Conservation (phyloP, 2,329 filamentous ascomycete species). For the Escovopsis sp. region DNA sequence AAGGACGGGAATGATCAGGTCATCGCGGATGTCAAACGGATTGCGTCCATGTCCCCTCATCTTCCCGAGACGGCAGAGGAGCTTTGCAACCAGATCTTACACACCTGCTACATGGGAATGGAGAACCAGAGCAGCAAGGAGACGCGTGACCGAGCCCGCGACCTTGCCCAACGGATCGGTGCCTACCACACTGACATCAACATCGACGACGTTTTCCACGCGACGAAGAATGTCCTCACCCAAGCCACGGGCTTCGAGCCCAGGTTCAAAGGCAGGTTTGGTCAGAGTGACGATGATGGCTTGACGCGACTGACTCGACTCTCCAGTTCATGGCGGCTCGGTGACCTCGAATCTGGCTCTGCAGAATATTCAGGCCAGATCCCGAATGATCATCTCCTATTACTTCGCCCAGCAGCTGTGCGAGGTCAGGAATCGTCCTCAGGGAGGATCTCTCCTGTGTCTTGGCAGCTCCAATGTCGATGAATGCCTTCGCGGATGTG, state of each 20-base stretch:
- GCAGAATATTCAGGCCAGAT: slow-evolving; percentile 51
- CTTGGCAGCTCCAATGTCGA: slow-evolving; percentile 15
- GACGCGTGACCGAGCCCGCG: slow-evolving; percentile 49
- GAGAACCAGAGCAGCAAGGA: slow-evolving; percentile 48
- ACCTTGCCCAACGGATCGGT: slow-evolving; percentile 47
- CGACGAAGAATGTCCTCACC: slow-evolving; percentile 43
- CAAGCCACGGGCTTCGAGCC: slow-evolving; percentile 38
- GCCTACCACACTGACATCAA: slow-evolving; percentile 58
- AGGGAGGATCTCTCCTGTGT: slow-evolving; percentile 13
- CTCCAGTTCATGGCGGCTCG: slow-evolving; percentile 36
- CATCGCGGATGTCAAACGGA: slow-evolving; percentile 11
- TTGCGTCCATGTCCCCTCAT: slow-evolving; percentile 13
- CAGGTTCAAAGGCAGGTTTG: slow-evolving; percentile 26
- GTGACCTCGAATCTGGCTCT: slow-evolving; percentile 44
- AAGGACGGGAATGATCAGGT: slow-evolving; percentile 16
- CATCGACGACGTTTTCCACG: slow-evolving; percentile 52
- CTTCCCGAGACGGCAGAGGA: slow-evolving; percentile 42
- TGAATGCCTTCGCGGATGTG: slow-evolving; percentile 9
- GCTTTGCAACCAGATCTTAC: slow-evolving; percentile 26
- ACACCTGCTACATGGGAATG: slow-evolving; percentile 47
- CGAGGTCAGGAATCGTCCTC: slow-evolving; percentile 9
- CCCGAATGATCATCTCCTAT: slow-evolving; percentile 39
- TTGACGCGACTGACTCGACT: slow-evolving; percentile 10
- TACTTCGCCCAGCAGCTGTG: slow-evolving; percentile 18
- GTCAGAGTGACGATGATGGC: slow-evolving; percentile 19